Conservation (phyloP, 331 rosid genomes). For the Saraca asoca region DNA sequence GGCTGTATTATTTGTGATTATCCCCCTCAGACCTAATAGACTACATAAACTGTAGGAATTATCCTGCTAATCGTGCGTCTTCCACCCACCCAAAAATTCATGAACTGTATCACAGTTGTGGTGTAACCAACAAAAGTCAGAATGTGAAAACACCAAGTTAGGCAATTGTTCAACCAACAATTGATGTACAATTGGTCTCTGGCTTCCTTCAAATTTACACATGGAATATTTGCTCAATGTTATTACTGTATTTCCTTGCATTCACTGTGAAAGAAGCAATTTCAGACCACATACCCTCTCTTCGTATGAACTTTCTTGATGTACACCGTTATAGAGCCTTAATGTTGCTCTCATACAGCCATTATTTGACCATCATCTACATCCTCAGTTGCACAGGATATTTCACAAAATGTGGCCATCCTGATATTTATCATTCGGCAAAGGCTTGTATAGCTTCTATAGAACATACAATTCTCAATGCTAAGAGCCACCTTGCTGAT, state of each 20-base stretch:
- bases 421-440: too few relatives aligned
- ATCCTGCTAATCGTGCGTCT: constrained; percentile 19
- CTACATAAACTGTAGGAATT: constrained; percentile 1
- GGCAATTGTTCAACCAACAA: too few relatives aligned
- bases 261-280: too few relatives aligned
- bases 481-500: neutral
- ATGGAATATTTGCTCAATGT: neutral
- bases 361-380: neutral
- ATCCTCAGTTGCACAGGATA: neutral
- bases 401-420: too few relatives aligned
- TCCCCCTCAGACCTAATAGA: constrained; percentile 9
- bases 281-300: too few relatives aligned
- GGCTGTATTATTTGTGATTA: neutral
- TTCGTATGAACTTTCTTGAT: too few relatives aligned
- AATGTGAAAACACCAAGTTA: too few relatives aligned
- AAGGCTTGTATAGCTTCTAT: too few relatives aligned
- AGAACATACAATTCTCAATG: too few relatives aligned
- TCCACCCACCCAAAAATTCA: neutral
- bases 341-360: too few relatives aligned
- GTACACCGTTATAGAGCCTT: too few relatives aligned
- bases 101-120: neutral
- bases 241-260: neutral
- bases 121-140: too few relatives aligned
- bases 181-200: neutral
- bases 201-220: neutral